These are phyloP conservation scores for Neodidymelliopsis sp. DNA, from an alignment of 2,329 filamentous ascomycete genomes.

Conservation along the genomic window DNA sequence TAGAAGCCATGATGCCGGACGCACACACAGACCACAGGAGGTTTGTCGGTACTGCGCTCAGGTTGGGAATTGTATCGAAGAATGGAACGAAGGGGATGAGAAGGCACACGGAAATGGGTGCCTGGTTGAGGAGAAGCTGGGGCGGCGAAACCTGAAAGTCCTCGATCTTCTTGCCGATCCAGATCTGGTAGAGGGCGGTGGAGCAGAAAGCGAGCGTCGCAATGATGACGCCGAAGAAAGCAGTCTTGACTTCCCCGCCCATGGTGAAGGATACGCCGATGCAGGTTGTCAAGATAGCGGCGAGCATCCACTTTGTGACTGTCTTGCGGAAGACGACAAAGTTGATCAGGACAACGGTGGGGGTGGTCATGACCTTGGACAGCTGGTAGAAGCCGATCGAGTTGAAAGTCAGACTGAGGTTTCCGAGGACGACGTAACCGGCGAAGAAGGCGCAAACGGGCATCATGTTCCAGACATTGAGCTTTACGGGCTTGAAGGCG, in stretches of 20 bases:
- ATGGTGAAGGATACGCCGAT: slow-evolving; percentile 56
- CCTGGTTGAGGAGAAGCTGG: slow-evolving; percentile 56
- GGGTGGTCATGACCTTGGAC: slow-evolving; percentile 59
- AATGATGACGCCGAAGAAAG: slow-evolving; percentile 53
- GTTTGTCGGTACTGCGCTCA: slow-evolving; percentile 48
- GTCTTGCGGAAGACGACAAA: slow-evolving; percentile 54
- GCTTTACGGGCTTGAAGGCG: slow-evolving; percentile 54
- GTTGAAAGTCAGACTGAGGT: slow-evolving; percentile 56
- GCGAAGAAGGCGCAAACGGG: slow-evolving; percentile 58
- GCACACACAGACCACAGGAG: slow-evolving; percentile 52
- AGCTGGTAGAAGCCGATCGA: slow-evolving; percentile 58
- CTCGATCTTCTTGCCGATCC: slow-evolving; percentile 59
- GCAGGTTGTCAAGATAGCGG: slow-evolving; percentile 53
- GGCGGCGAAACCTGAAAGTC: slow-evolving; percentile 55
- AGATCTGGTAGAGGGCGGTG: slow-evolving; percentile 57
- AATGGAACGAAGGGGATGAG: slow-evolving; percentile 54
- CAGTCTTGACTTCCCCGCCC: slow-evolving; percentile 50
- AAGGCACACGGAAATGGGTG: slow-evolving; percentile 55
- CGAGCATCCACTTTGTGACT: slow-evolving; percentile 52
- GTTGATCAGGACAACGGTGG: slow-evolving; percentile 56
- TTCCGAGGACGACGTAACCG: slow-evolving; percentile 56
- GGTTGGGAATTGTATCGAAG: slow-evolving; percentile 53
- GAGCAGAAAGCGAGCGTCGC: slow-evolving; percentile 54
- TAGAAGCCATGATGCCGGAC: slow-evolving; percentile 54
- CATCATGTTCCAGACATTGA: slow-evolving; percentile 55